Conservation (phyloP, 805 yeast species). For the Wickerhamomyces xylosicus region DNA sequence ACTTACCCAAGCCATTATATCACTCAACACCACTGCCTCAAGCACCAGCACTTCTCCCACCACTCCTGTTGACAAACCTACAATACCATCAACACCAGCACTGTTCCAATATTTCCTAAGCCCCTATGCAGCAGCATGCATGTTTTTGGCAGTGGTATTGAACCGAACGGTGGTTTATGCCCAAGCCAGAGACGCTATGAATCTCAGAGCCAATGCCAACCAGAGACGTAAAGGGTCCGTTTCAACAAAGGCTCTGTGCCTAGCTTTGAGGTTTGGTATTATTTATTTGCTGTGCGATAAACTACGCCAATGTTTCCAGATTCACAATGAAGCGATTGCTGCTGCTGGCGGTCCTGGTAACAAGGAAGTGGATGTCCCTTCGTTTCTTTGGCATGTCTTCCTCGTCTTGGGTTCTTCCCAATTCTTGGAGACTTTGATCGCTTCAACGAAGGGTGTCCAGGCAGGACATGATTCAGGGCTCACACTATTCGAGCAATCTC, state of each 20-base stretch:
- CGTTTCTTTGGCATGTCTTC: slow-evolving; percentile 50
- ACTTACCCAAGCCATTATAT: too few species aligned
- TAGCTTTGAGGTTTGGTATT: background rate
- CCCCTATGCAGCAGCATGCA: slow-evolving; percentile 41
- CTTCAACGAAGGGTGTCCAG: slow-evolving; percentile 42
- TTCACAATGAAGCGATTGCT: too few species aligned
- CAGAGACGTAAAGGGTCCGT: background rate
- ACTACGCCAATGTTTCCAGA: too few species aligned
- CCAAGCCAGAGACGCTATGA: slow-evolving; percentile 24
- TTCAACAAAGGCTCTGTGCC: background rate
- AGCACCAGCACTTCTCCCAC: too few species aligned
- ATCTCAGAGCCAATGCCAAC: background rate
- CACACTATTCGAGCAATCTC: slow-evolving; percentile 65
- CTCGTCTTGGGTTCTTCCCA: slow-evolving; percentile 49
- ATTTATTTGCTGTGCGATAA: slow-evolving; percentile 2
- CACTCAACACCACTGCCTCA: background rate
- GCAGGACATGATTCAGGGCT: slow-evolving; percentile 59
- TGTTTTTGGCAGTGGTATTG: slow-evolving; percentile 45
- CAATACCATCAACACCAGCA: background rate
- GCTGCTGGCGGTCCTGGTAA: too few species aligned
- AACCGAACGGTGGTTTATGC: slow-evolving; percentile 54
- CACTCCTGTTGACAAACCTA: background rate
- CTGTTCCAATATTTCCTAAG: slow-evolving; percentile 33
- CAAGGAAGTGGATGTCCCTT: slow-evolving; percentile 20
- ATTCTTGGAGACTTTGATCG: slow-evolving; percentile 54